Percentiles rank a stretch among this genome's conserved stretches.
Evolutionary conservation across 768 basidiomycete species (phyloP).

Genomic region (Termitomyces sp.): DNA sequence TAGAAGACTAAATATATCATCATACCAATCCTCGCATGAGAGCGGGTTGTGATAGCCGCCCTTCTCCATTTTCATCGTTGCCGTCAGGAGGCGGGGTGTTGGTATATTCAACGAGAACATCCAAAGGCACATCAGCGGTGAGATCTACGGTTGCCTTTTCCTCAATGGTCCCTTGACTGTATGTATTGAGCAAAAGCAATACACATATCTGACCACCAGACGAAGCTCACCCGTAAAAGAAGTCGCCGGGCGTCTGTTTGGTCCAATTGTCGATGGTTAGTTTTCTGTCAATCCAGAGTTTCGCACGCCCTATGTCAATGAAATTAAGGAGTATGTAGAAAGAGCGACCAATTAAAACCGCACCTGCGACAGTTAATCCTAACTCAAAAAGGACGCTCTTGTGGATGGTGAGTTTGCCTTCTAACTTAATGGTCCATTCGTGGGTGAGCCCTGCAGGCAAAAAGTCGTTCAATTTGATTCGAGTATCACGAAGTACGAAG

Average conservation of each 20-base stretch:
- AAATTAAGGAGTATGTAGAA: neutral
- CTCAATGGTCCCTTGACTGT: conserved; percentile 58
- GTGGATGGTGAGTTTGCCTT: conserved; percentile 44
- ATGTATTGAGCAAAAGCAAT: neutral
- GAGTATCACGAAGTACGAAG: conserved; percentile 50
- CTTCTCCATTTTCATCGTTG: conserved; percentile 34
- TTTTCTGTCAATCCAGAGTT: conserved; percentile 55
- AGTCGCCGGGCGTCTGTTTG: conserved; percentile 59
- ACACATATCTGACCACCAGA: neutral
- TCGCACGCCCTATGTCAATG: conserved; percentile 39
- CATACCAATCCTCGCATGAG: conserved; percentile 65
- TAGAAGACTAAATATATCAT: neutral
- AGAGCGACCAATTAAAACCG: conserved; percentile 4
- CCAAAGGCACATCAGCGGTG: conserved; percentile 37
- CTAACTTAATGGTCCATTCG: conserved; percentile 53
- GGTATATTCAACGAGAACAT: conserved; percentile 59
- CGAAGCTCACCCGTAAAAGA: conserved; percentile 53
- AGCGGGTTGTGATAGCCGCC: conserved; percentile 51
- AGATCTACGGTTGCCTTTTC: conserved; percentile 49
- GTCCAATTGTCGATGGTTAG: conserved; percentile 69
- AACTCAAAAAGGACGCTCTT: conserved; percentile 48
- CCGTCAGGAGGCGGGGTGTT: conserved; percentile 48
- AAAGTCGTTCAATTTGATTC: conserved; percentile 64
- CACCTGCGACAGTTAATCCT: conserved; percentile 58
- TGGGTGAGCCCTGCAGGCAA: conserved; percentile 47